These are phyloP conservation scores for Talaromyces pinophilus DNA, from an alignment of 2,329 filamentous ascomycete genomes.

Conservation along the genomic window DNA sequence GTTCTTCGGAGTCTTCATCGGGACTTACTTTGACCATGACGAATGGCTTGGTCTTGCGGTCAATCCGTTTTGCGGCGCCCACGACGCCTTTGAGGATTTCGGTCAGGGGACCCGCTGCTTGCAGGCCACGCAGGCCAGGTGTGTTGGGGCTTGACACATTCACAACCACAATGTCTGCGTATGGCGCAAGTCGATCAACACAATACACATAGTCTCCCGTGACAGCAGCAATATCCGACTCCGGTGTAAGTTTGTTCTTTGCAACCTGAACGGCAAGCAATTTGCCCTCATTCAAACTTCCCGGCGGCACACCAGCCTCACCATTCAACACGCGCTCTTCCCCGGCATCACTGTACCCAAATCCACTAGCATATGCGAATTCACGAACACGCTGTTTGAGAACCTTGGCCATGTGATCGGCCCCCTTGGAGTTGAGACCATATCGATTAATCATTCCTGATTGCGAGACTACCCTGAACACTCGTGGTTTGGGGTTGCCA, in stretches of 20 bases:
- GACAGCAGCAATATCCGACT: slow-evolving; percentile 79
- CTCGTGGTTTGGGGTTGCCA: slow-evolving; percentile 83
- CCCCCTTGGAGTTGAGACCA: slow-evolving; percentile 88
- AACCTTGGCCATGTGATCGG: slow-evolving; percentile 78
- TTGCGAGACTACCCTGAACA: slow-evolving; percentile 81
- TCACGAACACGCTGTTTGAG: slow-evolving; percentile 75
- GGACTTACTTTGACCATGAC: slow-evolving; percentile 99
- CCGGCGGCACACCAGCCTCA: slow-evolving; percentile 72
- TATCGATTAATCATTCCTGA: slow-evolving; percentile 94
- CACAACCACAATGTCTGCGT: slow-evolving; percentile 94
- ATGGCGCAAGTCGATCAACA: slow-evolving; percentile 76
- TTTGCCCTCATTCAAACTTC: slow-evolving; percentile 74
- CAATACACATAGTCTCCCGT: slow-evolving; percentile 82
- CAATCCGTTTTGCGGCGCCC: slow-evolving; percentile 67
- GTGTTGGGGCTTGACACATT: slow-evolving; percentile 98
- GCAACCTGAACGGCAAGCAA: slow-evolving; percentile 89
- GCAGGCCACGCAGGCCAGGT: slow-evolving; percentile 81
- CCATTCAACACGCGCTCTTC: slow-evolving; percentile 77
- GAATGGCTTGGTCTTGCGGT: slow-evolving; percentile 70
- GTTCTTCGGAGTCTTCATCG: slow-evolving; percentile 82
- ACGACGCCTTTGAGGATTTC: slow-evolving; percentile 81
- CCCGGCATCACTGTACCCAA: slow-evolving; percentile 62
- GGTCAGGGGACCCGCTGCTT: slow-evolving; percentile 80
- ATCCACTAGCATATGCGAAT: slow-evolving; percentile 70
- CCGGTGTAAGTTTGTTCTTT: slow-evolving; percentile 93